Evolutionary conservation across 495 filamentous ascomycete genomes (phyloP), one percentile per base, ranked within the genome.

Genomic region (Tuber brumale): DNA sequence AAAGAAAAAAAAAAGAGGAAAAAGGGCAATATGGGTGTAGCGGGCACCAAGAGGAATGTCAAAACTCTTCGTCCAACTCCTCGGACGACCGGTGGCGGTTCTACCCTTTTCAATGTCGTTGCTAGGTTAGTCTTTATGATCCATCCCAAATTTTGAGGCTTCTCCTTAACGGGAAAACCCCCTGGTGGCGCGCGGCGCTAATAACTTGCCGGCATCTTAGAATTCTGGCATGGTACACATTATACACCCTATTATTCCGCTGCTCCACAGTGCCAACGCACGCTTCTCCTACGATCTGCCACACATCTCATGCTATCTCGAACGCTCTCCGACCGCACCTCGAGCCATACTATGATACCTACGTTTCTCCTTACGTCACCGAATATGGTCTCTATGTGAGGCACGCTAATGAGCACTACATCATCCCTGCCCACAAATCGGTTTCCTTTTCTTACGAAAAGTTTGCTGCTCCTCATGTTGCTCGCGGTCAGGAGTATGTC

Each of bases 281-380:
- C 41, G 84, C 86, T 37, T 94, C 94, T 18, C 93, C 95, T 3
- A 86, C 84, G 71, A 89, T 98, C 44, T 99, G 96, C 87, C 91
- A 91, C 81, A 92, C 93, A 6, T 96, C 95, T 82, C 88, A 97
- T 72, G 86, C 90, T 71, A 85, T 89, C 72, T 90, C 90, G 75
- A 88, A 91, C 4, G 87, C 91, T 57, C 85, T 93, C 70, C 84
- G 88, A 42, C 95, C 96, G 12, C 90, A 95, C 82, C 78, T 96
- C 46, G 86, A 89, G 70, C 96, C 96, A 37, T 97, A 97, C 85
- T 98, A 97, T 83, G 86, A 94, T 76, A 81, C 87, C 45, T 97
- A 97, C 80, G 90, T 91, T 9, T 92, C 91, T 3, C 93, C 92
- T 19, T 93, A 97, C 79, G 89, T 97, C 71, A 89, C 94, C n/a